Evolutionary conservation across 345 rosid species (phyloP), one percentile per base, ranked within the genome.

Genomic region (Geranium rotundifolium): DNA sequence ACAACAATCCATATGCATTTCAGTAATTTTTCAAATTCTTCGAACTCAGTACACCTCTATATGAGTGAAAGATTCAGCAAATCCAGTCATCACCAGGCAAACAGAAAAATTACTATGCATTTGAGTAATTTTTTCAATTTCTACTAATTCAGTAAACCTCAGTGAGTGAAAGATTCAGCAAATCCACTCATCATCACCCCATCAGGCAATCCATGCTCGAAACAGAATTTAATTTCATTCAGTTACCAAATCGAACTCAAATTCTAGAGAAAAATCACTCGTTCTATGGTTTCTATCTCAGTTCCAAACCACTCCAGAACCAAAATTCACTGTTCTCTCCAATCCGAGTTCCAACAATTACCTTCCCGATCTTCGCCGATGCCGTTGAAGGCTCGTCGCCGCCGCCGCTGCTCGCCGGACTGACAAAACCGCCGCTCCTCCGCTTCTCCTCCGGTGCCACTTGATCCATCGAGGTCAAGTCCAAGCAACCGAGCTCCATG

Each of bases 401-500:
- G 64, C 75, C 74, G 14, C 39, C 58, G 10, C 41, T 0, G 41
- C 10, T 8, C 41, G 41, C 41, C 41, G 41, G 41, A 34, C 7
- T 34, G 27, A 23, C 2, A 23, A 23, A 23, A 1, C 3, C 41
- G 41, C 73, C 83, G 57, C 66, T 74, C 56, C 34, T 67, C 41
- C 29, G 50, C 39, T 75, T 19, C 27, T 67, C 15, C 60, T 71
- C 77, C 81, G 80, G 6, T 82, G 81, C 15, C 63, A 73, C 62
- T 60, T 67, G 52, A 7, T 81, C 61, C 57, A 77, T 52, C 80
- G 90, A 79, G 34, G 90, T 85, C 70, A 82, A 60, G 67, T 89
- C 90, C 72, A 85, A 72, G 73, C 91, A 85, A 19, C 91, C 93
- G 60, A 80, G 75, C 73, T 89, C 91, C 87, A 89, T 85, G 68